A percentile compares a stretch with the other conserved stretches of the same genome.
These are phyloP conservation scores for Annulohypoxylon maeteangense DNA, from an alignment of 495 filamentous ascomycete species.

Conservation along the genomic window DNA sequence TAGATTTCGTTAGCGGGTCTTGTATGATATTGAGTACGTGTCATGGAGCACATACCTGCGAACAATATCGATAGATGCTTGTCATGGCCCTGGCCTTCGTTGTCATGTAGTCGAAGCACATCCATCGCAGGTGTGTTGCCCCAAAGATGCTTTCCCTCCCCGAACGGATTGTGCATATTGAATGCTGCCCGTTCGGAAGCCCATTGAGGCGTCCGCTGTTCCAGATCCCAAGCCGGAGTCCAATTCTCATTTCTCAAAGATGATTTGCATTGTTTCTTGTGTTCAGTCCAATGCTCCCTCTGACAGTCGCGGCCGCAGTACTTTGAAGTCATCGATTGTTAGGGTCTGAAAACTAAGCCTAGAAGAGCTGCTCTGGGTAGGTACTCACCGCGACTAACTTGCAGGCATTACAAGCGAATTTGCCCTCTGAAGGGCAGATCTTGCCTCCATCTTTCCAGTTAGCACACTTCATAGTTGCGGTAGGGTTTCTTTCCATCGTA, in stretches of 20 bases:
- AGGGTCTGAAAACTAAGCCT: background rate
- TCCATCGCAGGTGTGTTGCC: constrained; percentile 59
- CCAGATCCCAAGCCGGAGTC: constrained; percentile 48
- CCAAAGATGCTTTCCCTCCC: constrained; percentile 49
- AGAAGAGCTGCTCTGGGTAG: background rate
- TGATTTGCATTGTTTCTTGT: constrained; percentile 52
- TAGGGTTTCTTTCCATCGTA: background rate
- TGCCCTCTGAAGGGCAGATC: constrained; percentile 4
- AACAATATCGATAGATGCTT: constrained; percentile 53
- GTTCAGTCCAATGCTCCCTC: constrained; percentile 45
- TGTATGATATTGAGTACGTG: background rate
- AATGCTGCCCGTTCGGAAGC: background rate
- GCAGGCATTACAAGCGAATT: constrained; percentile 6
- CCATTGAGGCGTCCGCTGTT: constrained; percentile 44
- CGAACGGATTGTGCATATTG: constrained; percentile 1
- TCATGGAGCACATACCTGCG: constrained; percentile 48
- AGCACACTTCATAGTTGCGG: background rate
- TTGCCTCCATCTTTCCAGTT: constrained; percentile 17
- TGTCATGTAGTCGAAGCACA: constrained; percentile 50
- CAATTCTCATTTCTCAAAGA: constrained; percentile 41
- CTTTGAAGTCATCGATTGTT: constrained; percentile 25
- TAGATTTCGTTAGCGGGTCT: constrained; percentile 20
- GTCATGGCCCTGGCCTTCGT: constrained; percentile 52
- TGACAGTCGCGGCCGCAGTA: constrained; percentile 54
- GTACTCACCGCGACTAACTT: constrained; percentile 13